A percentile compares a stretch with the other conserved stretches of the same genome.
Conservation (phyloP, 352 stramenopile species). For the Globisporangium barbulae region DNA sequence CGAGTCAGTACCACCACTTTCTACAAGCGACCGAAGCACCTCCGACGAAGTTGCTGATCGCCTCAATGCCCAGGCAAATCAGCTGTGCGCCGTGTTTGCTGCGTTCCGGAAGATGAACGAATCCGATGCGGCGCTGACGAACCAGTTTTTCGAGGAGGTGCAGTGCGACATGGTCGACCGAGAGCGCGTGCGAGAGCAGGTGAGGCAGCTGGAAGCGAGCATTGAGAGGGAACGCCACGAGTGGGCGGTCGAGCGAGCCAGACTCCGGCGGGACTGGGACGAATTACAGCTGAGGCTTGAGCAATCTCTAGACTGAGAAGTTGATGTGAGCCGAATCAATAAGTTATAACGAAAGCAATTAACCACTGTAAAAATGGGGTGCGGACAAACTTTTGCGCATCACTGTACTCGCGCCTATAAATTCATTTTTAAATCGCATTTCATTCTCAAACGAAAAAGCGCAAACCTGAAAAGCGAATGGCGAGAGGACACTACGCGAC, state of each 20-base stretch:
- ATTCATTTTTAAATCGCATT: no score
- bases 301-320: no score
- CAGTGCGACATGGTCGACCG: background rate
- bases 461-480: background rate
- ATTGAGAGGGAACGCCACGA: background rate
- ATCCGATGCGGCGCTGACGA: background rate
- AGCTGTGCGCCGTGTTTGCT: background rate
- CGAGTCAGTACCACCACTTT: background rate
- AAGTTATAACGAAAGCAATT: no score
- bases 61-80: background rate
- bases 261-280: background rate
- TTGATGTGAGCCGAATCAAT: no score
- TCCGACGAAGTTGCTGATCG: background rate
- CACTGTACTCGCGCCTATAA: no score
- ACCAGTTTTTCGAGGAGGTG: background rate
- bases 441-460: background rate
- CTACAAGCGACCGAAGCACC: background rate
- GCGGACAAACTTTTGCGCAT: no score
- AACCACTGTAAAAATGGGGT: no score
- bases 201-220: background rate
- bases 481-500: background rate
- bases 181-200: background rate
- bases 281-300: background rate
- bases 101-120: background rate
- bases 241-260: background rate